These are phyloP conservation scores for Phytophthora litchii DNA, from an alignment of 352 stramenopile genomes.

Conservation along the genomic window DNA sequence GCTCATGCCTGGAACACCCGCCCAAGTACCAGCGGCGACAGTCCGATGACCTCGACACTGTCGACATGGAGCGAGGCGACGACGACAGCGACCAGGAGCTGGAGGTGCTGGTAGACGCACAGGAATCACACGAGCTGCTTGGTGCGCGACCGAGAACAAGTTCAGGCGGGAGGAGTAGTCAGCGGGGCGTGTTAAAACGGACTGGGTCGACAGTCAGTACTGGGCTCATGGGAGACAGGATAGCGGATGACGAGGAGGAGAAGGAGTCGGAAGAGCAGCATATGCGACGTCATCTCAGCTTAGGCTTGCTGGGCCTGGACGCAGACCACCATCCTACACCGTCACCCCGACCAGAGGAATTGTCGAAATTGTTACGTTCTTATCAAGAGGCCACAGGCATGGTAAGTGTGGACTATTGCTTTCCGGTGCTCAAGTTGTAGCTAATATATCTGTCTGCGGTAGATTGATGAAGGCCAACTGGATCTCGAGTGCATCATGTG, in stretches of 20 bases:
- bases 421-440: conserved; percentile 6
- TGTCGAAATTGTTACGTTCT: conserved; percentile 52
- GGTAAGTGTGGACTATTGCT: conserved; percentile 25
- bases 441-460: background rate
- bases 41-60: conserved; percentile 53
- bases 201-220: conserved; percentile 8
- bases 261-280: conserved; percentile 27
- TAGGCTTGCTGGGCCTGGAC: conserved; percentile 30
- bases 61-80: conserved; percentile 41
- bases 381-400: conserved; percentile 74
- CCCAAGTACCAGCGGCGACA: conserved; percentile 61
- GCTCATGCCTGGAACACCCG: conserved; percentile 74
- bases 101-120: conserved; percentile 29
- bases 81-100: conserved; percentile 34
- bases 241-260: conserved; percentile 24
- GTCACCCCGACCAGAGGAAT: conserved; percentile 32
- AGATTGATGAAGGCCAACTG: conserved; percentile 63
- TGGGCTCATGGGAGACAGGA: conserved; percentile 14
- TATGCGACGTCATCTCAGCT: conserved; percentile 30
- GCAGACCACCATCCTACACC: conserved; percentile 40
- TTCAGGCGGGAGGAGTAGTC: conserved; percentile 17
- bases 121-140: conserved; percentile 51
- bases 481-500: conserved; percentile 91
- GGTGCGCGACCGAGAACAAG: conserved; percentile 25
- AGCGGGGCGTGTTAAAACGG: conserved; percentile 20